A percentile compares a stretch with the other conserved stretches of the same genome.
Evolutionary conservation across 805 yeast species (phyloP).

Genomic region (Barnettozyma sucrosica): DNA sequence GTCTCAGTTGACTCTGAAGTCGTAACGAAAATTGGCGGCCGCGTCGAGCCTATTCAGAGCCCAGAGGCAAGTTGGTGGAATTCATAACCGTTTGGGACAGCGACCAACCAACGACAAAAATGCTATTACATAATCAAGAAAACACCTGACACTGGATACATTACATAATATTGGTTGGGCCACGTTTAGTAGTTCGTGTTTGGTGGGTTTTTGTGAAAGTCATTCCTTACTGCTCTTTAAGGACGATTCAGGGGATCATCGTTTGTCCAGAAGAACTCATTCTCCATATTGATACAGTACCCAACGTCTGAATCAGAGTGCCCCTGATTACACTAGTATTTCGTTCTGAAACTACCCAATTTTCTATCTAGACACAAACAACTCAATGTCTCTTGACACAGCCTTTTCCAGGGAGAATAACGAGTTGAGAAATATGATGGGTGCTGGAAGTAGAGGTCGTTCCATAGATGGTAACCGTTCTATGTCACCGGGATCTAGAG

Average conservation of each 20-base stretch:
- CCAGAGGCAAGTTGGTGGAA: no score
- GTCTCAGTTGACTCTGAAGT: not conserved
- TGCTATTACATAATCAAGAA: not conserved
- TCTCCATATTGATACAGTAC: not conserved
- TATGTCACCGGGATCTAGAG: conserved; percentile 6
- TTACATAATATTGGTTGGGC: not conserved
- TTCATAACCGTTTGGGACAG: no score
- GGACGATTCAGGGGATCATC: not conserved
- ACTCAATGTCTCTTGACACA: conserved; percentile 14
- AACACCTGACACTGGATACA: not conserved
- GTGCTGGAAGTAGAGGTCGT: conserved; percentile 14
- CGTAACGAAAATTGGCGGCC: not conserved
- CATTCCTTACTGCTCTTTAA: not conserved
- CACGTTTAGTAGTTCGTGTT: not conserved
- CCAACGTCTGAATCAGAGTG: not conserved
- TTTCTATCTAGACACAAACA: not conserved
- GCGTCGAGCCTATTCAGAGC: no score
- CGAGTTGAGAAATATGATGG: conserved; percentile 7
- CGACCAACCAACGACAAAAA: no score
- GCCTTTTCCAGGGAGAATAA: conserved; percentile 12
- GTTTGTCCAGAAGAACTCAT: no score
- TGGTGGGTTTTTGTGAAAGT: not conserved
- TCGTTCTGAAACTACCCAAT: not conserved
- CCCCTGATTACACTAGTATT: not conserved
- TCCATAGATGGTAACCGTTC: conserved; percentile 7